Base-by-base conservation (phyloP, 2,329 filamentous ascomycete species). In the Fusarium sp. region DNA sequence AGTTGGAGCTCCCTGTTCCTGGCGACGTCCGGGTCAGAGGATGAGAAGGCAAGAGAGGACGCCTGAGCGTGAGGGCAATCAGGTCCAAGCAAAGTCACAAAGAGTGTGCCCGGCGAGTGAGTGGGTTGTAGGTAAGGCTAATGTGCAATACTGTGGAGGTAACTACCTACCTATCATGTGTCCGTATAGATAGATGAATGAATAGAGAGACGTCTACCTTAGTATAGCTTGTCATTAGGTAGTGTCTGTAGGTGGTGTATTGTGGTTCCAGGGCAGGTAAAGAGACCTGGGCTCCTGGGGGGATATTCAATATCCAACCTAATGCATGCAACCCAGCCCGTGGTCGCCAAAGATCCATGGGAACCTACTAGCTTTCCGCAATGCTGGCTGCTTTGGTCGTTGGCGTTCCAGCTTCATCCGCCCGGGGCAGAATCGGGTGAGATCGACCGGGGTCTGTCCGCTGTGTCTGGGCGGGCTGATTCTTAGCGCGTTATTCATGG, bases 321-420 rank as follows among this genome's bases (percentile, higher is more conserved):
- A 48, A 30, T 38, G 42, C 54, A 59, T 22, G 28, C 48, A 71
- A 50, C 64, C 54, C 58, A 70, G 69, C 22, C 38, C 14, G 9
- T 58, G 58, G 66, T 60, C 65, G 59, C 48, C 55, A 65, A 62
- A 61, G 50, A 67, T 41, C 39, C 44, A 28, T 72, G 70, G 33
- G 70, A 68, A 75, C 44, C 18, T 28, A 28, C 73, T 63, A 71
- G 66, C 62, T 62, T 63, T 70, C 63, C 60, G 73, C 50, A 61
- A 63, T 75, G 65, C 65, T 70, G 61, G 56, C 62, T 67, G 54
- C 50, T 68, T 65, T 68, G 65, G 74, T 72, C 65, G 71, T 57
- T 67, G 59, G 74, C 74, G 71, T 72, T 26, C 24, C 16, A 44
- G 24, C 41, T 72, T 66, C 53, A 61, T 68, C 38, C 42, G 33